A percentile compares a stretch with the other conserved stretches of the same genome.
phyloP scores from a whole-genome alignment of 2,329 filamentous ascomycete genomes.

The Xylaria sp. region DNA sequence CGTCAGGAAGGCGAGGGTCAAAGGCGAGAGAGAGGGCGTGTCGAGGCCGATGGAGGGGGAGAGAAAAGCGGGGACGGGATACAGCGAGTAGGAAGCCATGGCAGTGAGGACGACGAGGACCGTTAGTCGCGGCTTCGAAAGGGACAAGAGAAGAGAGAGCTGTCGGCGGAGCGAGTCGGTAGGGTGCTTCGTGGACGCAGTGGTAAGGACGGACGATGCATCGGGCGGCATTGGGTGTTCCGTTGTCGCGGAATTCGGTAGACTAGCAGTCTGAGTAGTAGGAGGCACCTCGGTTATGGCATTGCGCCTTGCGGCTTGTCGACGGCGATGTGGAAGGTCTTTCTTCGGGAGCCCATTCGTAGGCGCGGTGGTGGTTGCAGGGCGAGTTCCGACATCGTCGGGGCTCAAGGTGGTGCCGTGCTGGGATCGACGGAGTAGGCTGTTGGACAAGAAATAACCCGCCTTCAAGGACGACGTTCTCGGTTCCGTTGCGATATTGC shows the following conservation, averaged over 20 bases:
- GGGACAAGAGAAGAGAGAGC: conserved; percentile 80
- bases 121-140: conserved; percentile 93
- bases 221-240: conserved; percentile 46
- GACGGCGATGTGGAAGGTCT: conserved; percentile 32
- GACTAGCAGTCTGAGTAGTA: neutral
- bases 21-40: conserved; percentile 81
- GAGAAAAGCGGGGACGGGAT: conserved; percentile 87
- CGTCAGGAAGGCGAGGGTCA: conserved; percentile 91
- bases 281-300: conserved; percentile 2
- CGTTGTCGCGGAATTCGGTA: conserved; percentile 1
- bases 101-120: conserved; percentile 89
- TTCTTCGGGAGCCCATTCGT: conserved; percentile 13
- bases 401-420: conserved; percentile 5
- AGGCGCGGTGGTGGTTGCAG: conserved; percentile 9
- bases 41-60: conserved; percentile 61
- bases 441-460: conserved; percentile 37
- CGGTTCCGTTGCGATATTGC: conserved; percentile 16
- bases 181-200: conserved; percentile 53
- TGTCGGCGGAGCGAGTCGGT: conserved; percentile 62
- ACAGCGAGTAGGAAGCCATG: conserved; percentile 88
- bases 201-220: conserved; percentile 60
- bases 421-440: conserved; percentile 14
- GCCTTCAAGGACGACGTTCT: conserved; percentile 29
- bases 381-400: conserved; percentile 1
- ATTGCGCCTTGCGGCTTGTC: conserved; percentile 30